Conservation (phyloP, 257 asterid genomes). For the Ilex asprella region DNA sequence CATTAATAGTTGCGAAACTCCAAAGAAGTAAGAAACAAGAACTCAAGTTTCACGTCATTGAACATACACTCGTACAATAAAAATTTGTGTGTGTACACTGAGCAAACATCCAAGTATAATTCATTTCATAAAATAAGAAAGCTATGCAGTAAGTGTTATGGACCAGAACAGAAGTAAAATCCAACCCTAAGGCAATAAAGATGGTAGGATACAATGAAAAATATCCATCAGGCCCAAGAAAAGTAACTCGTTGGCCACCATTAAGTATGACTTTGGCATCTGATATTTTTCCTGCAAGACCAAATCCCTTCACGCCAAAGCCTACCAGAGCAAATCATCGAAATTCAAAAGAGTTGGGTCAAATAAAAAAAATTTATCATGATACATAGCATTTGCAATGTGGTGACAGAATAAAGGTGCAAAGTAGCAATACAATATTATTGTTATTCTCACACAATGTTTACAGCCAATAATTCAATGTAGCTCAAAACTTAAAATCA, state of each 20-base stretch:
- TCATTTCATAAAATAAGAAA: neutral
- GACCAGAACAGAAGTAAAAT: neutral
- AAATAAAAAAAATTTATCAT: no score
- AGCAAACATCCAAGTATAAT: neutral
- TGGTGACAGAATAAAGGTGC: neutral
- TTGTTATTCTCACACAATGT: neutral
- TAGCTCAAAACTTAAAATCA: no score
- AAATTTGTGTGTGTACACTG: neutral
- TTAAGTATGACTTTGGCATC: conserved; percentile 71
- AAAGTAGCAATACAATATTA: no score
- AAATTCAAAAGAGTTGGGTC: neutral
- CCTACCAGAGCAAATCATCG: conserved; percentile 34
- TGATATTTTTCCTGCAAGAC: conserved; percentile 66
- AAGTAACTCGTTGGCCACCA: conserved; percentile 83
- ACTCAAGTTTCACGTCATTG: no score
- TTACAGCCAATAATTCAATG: neutral
- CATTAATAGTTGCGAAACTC: no score
- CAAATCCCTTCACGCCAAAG: conserved; percentile 54
- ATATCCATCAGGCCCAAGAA: conserved; percentile 88
- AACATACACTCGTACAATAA: no score
- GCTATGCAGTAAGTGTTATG: neutral
- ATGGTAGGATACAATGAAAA: conserved; percentile 83
- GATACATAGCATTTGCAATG: neutral
- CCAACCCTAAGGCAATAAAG: neutral
- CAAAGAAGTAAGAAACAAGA: no score